Evolutionary conservation across 2,329 filamentous ascomycete species (phyloP), one percentile per base, ranked within the genome.

Genomic region (Apiospora rasikravindrae): DNA sequence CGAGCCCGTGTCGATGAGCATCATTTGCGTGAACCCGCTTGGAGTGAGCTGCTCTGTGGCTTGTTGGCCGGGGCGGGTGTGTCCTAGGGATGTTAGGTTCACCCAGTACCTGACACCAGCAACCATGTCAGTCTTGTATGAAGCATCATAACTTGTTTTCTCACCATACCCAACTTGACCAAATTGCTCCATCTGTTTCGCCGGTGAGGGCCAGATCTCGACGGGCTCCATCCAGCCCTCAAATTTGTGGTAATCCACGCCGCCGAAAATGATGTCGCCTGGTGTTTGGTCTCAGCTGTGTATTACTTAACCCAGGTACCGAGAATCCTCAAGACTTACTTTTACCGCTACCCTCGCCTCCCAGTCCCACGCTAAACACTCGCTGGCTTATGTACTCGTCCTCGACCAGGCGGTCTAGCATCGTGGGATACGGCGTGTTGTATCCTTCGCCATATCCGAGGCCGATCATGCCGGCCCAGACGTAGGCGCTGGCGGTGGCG

Each of bases 1-100:
- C 44, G 88, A 91, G 44, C 91, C 91, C 4, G 88, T 89, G 79
- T 91, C 89, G 40, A 91, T 83, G n/a, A 90, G 82, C 53, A 86
- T 86, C 47, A 84, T 82, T 24, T 84, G 78, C 33, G 82, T 82
- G 71, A 83, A 84, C 42, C 77, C 71, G 53, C 72, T 73, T 13
- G 57, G 10, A 4, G 57, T 64, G 7, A 64, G 19, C 19, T 64
- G 57, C 1, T 69, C 70, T 7, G 80, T 82, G 14, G 75, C 73
- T 6, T 71, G 53, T 13, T 78, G 72, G 11, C 74, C 75, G 0
- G 81, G 80, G 49, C 74, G 77, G 16, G 79, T 80, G 67, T 81
- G 77, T 29, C 78, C 79, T 22, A 83, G 72, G 0, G 81, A 83
- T 1, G 81, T 83, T 42, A 83, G 69, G 71, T 83, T 83, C 53